Percentiles rank a stretch among this genome's conserved stretches.
Conservation (phyloP, 768 basidiomycete species). For the Baorangia bicolor region DNA sequence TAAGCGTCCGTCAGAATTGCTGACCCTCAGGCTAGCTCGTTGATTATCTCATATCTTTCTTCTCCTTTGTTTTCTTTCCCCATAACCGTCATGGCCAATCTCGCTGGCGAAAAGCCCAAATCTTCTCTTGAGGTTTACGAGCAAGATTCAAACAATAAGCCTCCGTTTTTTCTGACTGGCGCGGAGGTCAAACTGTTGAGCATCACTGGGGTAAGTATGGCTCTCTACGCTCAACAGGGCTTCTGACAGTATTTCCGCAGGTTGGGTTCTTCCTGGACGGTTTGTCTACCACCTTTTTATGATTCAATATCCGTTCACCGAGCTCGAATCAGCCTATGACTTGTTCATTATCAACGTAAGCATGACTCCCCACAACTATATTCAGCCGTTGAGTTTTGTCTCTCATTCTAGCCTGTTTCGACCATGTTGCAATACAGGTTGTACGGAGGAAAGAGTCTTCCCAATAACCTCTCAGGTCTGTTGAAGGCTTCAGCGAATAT, state of each 20-base stretch:
- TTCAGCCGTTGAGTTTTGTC: background rate
- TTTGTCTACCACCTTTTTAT: constrained; percentile 27
- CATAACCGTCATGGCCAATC: constrained; percentile 10
- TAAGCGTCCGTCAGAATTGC: background rate
- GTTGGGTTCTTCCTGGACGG: constrained; percentile 74
- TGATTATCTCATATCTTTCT: background rate
- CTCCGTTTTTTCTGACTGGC: constrained; percentile 40
- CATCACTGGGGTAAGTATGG: constrained; percentile 53
- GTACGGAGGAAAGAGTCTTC: constrained; percentile 51
- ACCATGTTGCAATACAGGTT: constrained; percentile 68
- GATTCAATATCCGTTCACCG: constrained; percentile 1
- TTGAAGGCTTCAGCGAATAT: constrained; percentile 71
- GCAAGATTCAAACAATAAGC: constrained; percentile 29
- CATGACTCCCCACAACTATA: background rate
- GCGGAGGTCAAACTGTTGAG: constrained; percentile 60
- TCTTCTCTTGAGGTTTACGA: constrained; percentile 30
- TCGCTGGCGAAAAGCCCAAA: background rate
- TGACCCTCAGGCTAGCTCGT: background rate
- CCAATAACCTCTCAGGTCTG: constrained; percentile 56
- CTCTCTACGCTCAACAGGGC: background rate
- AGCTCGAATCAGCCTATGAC: constrained; percentile 57
- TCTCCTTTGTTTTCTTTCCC: background rate
- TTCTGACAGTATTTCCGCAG: constrained; percentile 30
- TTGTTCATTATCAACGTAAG: constrained; percentile 69
- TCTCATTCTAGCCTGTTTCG: constrained; percentile 50